A percentile compares a stretch with the other conserved stretches of the same genome.
phyloP scores from a whole-genome alignment of 257 asterid species.

The Salvia miltiorrhiza region DNA sequence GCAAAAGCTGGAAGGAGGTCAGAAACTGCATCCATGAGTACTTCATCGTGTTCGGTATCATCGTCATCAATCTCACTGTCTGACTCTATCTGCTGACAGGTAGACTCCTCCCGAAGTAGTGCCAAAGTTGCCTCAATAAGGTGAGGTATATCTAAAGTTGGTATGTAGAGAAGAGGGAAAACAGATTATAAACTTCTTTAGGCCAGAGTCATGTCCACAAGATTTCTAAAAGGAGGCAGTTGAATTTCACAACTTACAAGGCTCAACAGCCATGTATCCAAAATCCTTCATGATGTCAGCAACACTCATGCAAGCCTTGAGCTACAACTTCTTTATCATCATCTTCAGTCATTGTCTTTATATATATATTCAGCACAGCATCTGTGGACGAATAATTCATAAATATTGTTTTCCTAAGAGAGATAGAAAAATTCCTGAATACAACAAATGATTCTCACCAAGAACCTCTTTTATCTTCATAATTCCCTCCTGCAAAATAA shows the following conservation, averaged over 20 bases:
- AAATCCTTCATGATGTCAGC: slow-evolving; percentile 82
- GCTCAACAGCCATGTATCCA: slow-evolving; percentile 83
- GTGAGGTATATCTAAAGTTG: slow-evolving; percentile 52
- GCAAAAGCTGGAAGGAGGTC: slow-evolving; percentile 98
- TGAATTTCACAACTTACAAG: slow-evolving; percentile 59
- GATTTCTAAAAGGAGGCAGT: not conserved
- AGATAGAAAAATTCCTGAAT: slow-evolving; percentile 1
- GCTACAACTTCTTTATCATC: slow-evolving; percentile 99
- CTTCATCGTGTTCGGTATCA: slow-evolving; percentile 88
- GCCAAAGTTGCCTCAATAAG: slow-evolving; percentile 76
- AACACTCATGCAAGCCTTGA: slow-evolving; percentile 82
- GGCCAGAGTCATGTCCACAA: slow-evolving; percentile 18
- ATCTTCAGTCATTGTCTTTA: slow-evolving; percentile 82
- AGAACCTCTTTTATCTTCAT: slow-evolving; percentile 69
- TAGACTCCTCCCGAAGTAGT: slow-evolving; percentile 76
- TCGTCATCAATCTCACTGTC: slow-evolving; percentile 83
- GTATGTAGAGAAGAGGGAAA: slow-evolving; percentile 12
- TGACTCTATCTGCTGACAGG: slow-evolving; percentile 83
- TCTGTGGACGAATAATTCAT: slow-evolving; percentile 40
- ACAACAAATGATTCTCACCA: slow-evolving; percentile 48
- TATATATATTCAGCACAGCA: slow-evolving; percentile 73
- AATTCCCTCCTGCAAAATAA: slow-evolving; percentile 69
- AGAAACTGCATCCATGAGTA: slow-evolving; percentile 99
- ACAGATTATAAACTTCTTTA: slow-evolving; percentile 11
- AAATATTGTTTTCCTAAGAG: not conserved